A percentile compares a stretch with the other conserved stretches of the same genome.
Conservation (phyloP, 108 stramenopile species). For the Cyclotella choctawhatcheeana region DNA sequence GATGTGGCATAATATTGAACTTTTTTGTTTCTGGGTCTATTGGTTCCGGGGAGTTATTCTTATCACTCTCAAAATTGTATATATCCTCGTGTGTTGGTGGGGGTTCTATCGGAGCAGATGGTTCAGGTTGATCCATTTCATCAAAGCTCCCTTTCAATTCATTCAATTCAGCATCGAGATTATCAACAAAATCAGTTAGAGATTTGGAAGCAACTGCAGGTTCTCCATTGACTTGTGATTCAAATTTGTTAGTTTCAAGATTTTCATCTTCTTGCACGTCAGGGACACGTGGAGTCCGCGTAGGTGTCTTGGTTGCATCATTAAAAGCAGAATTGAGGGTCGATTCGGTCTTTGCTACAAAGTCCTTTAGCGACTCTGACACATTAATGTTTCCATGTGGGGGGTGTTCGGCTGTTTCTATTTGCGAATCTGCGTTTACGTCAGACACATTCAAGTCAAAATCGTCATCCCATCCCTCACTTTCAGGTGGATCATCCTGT, state of each 20-base stretch:
- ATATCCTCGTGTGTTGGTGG: not conserved
- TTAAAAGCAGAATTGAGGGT: conserved; percentile 20
- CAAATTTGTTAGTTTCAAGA: not conserved
- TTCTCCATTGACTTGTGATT: not conserved
- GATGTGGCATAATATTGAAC: conserved; percentile 25
- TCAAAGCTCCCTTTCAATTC: conserved; percentile 1
- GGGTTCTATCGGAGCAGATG: too few relatives aligned
- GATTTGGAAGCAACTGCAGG: conserved; percentile 29
- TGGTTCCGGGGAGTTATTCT: conserved; percentile 49
- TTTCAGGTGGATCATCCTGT: too few relatives aligned
- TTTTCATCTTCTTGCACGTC: not conserved
- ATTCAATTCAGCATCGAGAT: conserved; percentile 36
- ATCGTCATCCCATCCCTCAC: conserved; percentile 11
- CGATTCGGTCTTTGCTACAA: conserved; percentile 43
- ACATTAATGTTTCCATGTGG: conserved; percentile 10
- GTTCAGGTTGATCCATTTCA: not conserved
- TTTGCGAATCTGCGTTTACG: too few relatives aligned
- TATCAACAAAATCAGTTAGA: conserved; percentile 32
- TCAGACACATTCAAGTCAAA: too few relatives aligned
- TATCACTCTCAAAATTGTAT: conserved; percentile 35
- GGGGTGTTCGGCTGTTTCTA: not conserved
- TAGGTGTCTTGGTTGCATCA: conserved; percentile 25
- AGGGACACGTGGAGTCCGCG: not conserved
- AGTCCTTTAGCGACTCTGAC: conserved; percentile 30
- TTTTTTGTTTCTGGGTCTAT: not conserved